Conservation (phyloP, 495 filamentous ascomycete genomes). For the Penicillium cinerascens region DNA sequence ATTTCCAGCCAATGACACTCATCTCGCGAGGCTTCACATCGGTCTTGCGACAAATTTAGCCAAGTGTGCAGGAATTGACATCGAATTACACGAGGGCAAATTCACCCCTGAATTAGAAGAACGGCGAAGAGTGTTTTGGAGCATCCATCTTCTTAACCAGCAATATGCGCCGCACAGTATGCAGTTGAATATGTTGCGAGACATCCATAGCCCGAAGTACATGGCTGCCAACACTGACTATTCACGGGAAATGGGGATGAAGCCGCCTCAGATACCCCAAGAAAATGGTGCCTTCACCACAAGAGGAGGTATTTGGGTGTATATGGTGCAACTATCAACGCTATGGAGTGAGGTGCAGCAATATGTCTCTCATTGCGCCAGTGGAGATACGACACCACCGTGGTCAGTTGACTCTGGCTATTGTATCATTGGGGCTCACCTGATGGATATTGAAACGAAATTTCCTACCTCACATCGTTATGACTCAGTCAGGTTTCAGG, state of each 20-base stretch:
- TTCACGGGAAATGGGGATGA: conserved; percentile 11
- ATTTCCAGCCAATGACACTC: conserved; percentile 20
- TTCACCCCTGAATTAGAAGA: conserved; percentile 25
- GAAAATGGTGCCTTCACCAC: conserved; percentile 27
- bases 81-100: conserved; percentile 26
- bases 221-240: conserved; percentile 14
- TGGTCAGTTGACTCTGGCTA: conserved; percentile 43
- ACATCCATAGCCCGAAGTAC: conserved; percentile 30
- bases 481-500: conserved; percentile 40
- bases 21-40: conserved; percentile 21
- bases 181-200: conserved; percentile 29
- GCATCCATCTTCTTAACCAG: conserved; percentile 40
- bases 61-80: conserved; percentile 36
- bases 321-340: conserved; percentile 34
- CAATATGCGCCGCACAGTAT: conserved; percentile 36
- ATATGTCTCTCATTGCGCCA: conserved; percentile 38
- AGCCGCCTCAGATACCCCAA: conserved; percentile 23
- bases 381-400: conserved; percentile 35
- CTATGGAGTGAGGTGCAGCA: conserved; percentile 40
- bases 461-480: conserved; percentile 39
- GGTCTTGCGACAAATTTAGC: conserved; percentile 27
- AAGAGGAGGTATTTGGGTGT: conserved; percentile 40
- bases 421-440: conserved; percentile 37
- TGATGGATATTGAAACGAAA: conserved; percentile 42
- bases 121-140: conserved; percentile 41